A percentile compares a stretch with the other conserved stretches of the same genome.
Evolutionary conservation across 306 rosid genomes (phyloP).

Genomic region (Aeschynomene evenia): DNA sequence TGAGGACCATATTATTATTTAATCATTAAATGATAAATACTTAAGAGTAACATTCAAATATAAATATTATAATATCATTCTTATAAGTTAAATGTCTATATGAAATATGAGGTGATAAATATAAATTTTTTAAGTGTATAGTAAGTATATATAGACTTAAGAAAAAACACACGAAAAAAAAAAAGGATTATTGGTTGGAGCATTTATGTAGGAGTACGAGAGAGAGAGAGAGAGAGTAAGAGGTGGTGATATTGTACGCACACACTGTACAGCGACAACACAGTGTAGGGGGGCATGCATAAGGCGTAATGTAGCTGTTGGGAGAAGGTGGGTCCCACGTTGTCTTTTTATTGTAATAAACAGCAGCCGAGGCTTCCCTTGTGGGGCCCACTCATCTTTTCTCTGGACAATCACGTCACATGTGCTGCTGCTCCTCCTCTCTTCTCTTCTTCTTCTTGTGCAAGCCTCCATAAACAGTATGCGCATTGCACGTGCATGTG

Average conservation of each 20-base stretch:
- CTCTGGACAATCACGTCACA: constrained; percentile 36
- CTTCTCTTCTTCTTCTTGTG: neutral
- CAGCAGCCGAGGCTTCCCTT: neutral
- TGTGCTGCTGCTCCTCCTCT: constrained; percentile 38
- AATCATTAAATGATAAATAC: no score
- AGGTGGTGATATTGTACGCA: neutral
- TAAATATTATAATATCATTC: no score
- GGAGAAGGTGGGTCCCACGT: constrained; percentile 27
- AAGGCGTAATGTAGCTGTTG: constrained; percentile 16
- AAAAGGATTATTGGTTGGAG: neutral
- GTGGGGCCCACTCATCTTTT: constrained; percentile 26
- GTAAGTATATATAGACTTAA: neutral
- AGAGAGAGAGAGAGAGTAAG: neutral
- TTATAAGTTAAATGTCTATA: no score
- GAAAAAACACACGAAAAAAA: neutral
- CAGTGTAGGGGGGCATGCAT: constrained; percentile 1
- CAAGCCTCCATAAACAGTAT: constrained; percentile 14
- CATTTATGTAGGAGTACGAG: neutral
- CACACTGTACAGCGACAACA: constrained; percentile 21
- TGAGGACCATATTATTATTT: no score
- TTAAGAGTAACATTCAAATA: no score
- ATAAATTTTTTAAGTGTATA: no score
- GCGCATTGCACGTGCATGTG: constrained; percentile 37
- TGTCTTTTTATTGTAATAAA: neutral
- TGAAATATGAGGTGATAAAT: no score